Base-by-base conservation (phyloP, 2,329 filamentous ascomycete genomes). In the Aspergillus proliferans region DNA sequence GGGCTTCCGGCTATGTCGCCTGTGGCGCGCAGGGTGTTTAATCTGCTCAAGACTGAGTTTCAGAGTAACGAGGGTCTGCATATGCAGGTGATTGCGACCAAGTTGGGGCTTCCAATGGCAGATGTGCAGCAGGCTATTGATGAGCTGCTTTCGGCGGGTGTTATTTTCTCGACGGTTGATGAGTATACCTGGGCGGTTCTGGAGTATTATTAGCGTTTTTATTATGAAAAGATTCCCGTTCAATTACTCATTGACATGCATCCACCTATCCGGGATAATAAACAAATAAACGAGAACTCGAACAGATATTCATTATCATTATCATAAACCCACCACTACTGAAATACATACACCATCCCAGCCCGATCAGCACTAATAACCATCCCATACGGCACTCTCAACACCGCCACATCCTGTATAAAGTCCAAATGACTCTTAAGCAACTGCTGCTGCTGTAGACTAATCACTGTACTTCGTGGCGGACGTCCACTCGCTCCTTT, bases 381-480 rank as follows among this genome's bases (percentile, higher is more conserved):
- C 88, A 97, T 96, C 4, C 86, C 87, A 68, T 95, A 96, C 21
- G 93, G 93, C 55, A 82, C 78, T 73, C 96, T 89, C 58, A 98
- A 69, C 62, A 97, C 73, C n/a, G 86, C 86, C 57, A 96, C 84
- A 71, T 97, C 92, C 62, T 87, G 80, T 51, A 98, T 84, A 3
- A 84, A 84, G 70, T 98, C 93, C 60, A 96, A 69, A 71, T 98
- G 93, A 50, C 86, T 88, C 65, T 84, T 86, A 49, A 97, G 72
- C 58, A 98, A 68, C 69, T 89, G 83, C 67, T 94, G 88, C 66
- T 96, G 91, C 71, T 95, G 87, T 56, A 87, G 74, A 52, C 86
- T 91, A 54, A 96, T 93, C 24, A 96, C 85, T 10, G 89, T 92
- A 52, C 86, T 86, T 55, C 89, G 80, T 1, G 87, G 80, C 42